Evolutionary conservation across 495 filamentous ascomycete species (phyloP).

Genomic region (Talaromyces liani): DNA sequence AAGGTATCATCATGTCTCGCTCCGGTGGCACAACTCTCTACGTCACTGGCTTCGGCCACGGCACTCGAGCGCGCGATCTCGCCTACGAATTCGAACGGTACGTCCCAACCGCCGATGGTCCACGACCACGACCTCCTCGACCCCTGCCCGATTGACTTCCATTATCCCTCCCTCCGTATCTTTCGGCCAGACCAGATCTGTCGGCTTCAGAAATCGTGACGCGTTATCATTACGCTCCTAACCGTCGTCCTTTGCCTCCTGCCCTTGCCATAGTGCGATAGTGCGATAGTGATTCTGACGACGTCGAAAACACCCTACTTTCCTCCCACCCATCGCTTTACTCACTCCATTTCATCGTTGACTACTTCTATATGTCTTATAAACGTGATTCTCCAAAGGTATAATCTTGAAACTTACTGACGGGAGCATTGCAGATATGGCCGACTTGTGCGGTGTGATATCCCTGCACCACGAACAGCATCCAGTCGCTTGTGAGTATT

Average conservation of each 20-base stretch:
- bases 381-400: background rate
- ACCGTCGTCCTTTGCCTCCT: conserved; percentile 4
- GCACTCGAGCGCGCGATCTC: conserved; percentile 97
- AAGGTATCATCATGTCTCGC: conserved; percentile 74
- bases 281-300: conserved; percentile 7
- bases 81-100: conserved; percentile 99
- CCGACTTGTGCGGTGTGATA: conserved; percentile 96
- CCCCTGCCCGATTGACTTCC: conserved; percentile 21
- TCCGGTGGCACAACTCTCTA: conserved; percentile 89
- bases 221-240: background rate
- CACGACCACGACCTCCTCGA: conserved; percentile 50
- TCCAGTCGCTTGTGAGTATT: conserved; percentile 81
- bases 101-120: conserved; percentile 42
- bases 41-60: conserved; percentile 96
- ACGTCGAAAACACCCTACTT: conserved; percentile 5
- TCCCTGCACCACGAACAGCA: conserved; percentile 88
- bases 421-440: conserved; percentile 64
- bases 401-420: background rate
- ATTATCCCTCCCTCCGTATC: conserved; percentile 8
- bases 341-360: conserved; percentile 1
- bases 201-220: conserved; percentile 6
- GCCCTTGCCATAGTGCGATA: background rate
- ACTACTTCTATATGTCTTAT: conserved; percentile 15
- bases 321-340: conserved; percentile 7
- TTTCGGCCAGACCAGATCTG: background rate